These are phyloP conservation scores for Salvia rosmarinus DNA, from an alignment of 257 asterid genomes.

Conservation along the genomic window DNA sequence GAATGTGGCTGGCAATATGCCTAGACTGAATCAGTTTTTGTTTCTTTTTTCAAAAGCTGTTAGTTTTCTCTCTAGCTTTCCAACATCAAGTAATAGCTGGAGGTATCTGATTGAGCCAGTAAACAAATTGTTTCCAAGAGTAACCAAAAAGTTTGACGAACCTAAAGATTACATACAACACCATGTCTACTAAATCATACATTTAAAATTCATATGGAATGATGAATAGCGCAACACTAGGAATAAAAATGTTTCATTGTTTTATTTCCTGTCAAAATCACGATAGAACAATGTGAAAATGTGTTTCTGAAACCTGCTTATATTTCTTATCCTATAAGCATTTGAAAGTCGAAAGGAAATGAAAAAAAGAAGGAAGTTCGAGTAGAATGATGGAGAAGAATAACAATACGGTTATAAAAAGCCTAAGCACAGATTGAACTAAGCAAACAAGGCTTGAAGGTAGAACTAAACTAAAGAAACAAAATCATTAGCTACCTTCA, in stretches of 20 bases:
- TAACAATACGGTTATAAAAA: background rate
- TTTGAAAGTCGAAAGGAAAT: background rate
- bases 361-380: background rate
- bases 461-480: background rate
- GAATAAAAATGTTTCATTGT: background rate
- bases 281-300: background rate
- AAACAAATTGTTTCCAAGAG: background rate
- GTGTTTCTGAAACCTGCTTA: background rate
- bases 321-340: background rate
- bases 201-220: background rate
- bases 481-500: background rate
- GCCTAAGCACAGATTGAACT: background rate
- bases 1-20: background rate
- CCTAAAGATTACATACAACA: background rate
- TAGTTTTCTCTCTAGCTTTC: background rate
- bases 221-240: background rate
- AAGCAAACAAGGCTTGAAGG: background rate
- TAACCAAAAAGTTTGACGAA: background rate
- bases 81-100: conserved; percentile 3
- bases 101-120: background rate
- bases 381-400: background rate
- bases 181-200: background rate
- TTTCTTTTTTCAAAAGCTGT: background rate
- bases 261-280: background rate
- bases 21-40: background rate